A percentile compares a stretch with the other conserved stretches of the same genome.
These are phyloP conservation scores for Coix lacrymajobi DNA, from an alignment of 176 grass and related monocot species.

Conservation along the genomic window DNA sequence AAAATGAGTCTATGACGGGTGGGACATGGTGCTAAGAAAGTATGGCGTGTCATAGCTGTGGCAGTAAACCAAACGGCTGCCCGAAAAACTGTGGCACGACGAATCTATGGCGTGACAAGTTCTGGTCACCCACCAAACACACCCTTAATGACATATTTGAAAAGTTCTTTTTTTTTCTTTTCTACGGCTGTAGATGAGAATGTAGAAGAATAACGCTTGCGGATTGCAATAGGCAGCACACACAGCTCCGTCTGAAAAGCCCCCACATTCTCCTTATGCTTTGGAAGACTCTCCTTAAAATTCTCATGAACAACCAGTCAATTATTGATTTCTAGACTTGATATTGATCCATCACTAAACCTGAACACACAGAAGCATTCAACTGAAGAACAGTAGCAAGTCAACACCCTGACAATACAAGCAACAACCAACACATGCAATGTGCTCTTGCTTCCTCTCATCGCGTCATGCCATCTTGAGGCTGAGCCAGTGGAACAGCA, in stretches of 20 bases:
- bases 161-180: too few relatives aligned
- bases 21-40: too few relatives aligned
- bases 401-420: slow-evolving; percentile 10
- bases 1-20: too few relatives aligned
- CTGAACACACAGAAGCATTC: slow-evolving; percentile 23
- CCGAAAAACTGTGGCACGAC: too few relatives aligned
- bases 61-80: too few relatives aligned
- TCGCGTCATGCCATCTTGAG: slow-evolving; percentile 60
- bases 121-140: too few relatives aligned
- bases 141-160: too few relatives aligned
- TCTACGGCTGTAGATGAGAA: not conserved
- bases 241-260: slow-evolving; percentile 2
- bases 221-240: not conserved
- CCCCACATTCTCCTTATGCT: not conserved
- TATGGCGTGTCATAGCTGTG: too few relatives aligned
- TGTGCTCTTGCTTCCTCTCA: not conserved
- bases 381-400: slow-evolving; percentile 8
- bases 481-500: slow-evolving; percentile 63
- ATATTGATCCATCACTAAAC: slow-evolving; percentile 21
- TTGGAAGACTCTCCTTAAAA: slow-evolving; percentile 8
- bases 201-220: not conserved
- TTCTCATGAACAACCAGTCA: not conserved
- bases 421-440: not conserved
- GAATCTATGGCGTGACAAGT: too few relatives aligned
- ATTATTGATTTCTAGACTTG: slow-evolving; percentile 30